Percentiles rank a stretch among this genome's conserved stretches.
Evolutionary conservation across 352 stramenopile species (phyloP).

Genomic region (Phytophthora rubi): DNA sequence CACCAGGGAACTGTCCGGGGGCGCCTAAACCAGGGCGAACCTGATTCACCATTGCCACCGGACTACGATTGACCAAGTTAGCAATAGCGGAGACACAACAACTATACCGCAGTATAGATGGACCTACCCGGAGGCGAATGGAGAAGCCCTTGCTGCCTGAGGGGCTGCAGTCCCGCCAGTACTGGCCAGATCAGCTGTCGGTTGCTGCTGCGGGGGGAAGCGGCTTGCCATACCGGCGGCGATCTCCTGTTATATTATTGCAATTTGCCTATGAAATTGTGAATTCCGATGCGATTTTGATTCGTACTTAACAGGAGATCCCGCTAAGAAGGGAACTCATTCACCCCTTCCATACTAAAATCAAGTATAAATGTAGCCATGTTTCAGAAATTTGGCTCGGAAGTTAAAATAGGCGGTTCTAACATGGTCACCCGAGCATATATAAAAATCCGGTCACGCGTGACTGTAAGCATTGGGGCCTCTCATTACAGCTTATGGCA

Average conservation of each 20-base stretch:
- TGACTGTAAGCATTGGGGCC: too few relatives aligned
- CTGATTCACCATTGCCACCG: conserved; percentile 51
- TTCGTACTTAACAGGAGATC: too few relatives aligned
- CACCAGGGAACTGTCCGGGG: conserved; percentile 36
- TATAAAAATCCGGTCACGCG: too few relatives aligned
- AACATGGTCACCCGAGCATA: too few relatives aligned
- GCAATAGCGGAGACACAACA: background rate
- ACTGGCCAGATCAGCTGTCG: conserved; percentile 10
- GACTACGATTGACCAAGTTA: conserved; percentile 25
- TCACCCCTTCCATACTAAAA: too few relatives aligned
- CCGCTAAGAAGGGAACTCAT: too few relatives aligned
- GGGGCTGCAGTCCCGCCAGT: conserved; percentile 1
- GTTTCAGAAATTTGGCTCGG: too few relatives aligned
- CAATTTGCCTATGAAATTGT: too few relatives aligned
- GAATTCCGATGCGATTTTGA: too few relatives aligned
- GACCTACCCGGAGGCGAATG: conserved; percentile 39
- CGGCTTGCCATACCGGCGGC: conserved; percentile 17
- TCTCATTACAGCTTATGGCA: too few relatives aligned
- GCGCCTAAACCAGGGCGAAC: conserved; percentile 33
- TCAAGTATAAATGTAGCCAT: too few relatives aligned
- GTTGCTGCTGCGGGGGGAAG: conserved; percentile 25
- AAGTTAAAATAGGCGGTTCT: too few relatives aligned
- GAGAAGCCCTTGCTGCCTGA: conserved; percentile 20
- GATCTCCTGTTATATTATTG: background rate
- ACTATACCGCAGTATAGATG: background rate